These are phyloP conservation scores for Suillus sp. DNA, from an alignment of 768 basidiomycete species.

Conservation along the genomic window DNA sequence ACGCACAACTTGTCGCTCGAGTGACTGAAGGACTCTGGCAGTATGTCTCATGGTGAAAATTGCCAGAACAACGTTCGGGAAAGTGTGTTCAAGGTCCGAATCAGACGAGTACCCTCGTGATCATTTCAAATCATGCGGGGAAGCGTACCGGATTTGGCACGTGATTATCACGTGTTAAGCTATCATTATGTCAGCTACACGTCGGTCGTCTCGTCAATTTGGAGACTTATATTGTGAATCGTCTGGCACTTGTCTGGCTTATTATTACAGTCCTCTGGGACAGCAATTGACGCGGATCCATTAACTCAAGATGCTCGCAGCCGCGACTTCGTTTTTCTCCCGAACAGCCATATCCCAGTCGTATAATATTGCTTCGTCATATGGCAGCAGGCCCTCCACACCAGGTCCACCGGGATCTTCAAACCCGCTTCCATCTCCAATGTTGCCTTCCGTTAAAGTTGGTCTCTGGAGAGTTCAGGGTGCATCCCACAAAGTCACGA, in stretches of 20 bases:
- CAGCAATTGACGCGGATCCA: neutral
- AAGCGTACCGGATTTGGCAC: neutral
- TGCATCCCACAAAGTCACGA: slow-evolving; percentile 86
- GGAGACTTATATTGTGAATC: neutral
- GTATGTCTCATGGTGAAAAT: slow-evolving; percentile 51
- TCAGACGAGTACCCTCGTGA: neutral
- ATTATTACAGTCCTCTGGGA: neutral
- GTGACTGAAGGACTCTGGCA: slow-evolving; percentile 41
- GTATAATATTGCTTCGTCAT: slow-evolving; percentile 60
- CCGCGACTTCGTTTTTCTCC: slow-evolving; percentile 80
- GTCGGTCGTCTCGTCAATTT: neutral
- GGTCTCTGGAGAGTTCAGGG: slow-evolving; percentile 90
- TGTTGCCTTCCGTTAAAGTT: slow-evolving; percentile 60
- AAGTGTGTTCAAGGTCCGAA: neutral
- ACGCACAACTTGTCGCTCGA: slow-evolving; percentile 40
- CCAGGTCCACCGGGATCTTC: slow-evolving; percentile 37
- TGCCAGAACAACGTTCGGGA: neutral
- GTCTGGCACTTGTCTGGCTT: neutral
- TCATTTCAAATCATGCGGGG: slow-evolving; percentile 10
- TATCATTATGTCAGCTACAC: slow-evolving; percentile 17
- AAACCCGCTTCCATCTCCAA: slow-evolving; percentile 40
- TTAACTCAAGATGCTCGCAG: slow-evolving; percentile 63
- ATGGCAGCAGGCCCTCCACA: slow-evolving; percentile 40
- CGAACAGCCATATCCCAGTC: slow-evolving; percentile 81
- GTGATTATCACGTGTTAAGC: neutral